Conservation (phyloP, 331 rosid genomes). For the Dryas integrifolia region DNA sequence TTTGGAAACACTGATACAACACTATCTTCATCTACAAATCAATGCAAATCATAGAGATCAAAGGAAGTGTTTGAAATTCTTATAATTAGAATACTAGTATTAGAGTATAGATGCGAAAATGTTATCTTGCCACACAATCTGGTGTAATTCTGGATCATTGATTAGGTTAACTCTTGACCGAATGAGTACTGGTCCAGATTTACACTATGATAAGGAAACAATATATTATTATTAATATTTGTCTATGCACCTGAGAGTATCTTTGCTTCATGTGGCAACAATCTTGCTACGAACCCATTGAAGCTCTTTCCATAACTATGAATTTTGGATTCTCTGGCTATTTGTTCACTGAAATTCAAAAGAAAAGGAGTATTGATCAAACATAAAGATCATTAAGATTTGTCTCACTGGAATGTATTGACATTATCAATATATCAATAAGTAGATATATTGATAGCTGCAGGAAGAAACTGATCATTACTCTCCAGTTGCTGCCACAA, state of each 20-base stretch:
- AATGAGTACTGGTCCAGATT: too few relatives aligned
- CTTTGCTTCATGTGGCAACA: constrained; percentile 74
- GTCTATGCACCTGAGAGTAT: constrained; percentile 39
- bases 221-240: too few relatives aligned
- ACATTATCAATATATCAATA: too few relatives aligned
- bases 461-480: constrained; percentile 33
- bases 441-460: too few relatives aligned
- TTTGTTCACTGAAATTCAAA: constrained; percentile 37
- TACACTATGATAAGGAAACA: too few relatives aligned
- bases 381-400: too few relatives aligned
- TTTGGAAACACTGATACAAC: constrained; percentile 77
- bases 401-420: too few relatives aligned
- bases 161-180: too few relatives aligned
- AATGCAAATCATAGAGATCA: neutral
- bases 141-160: too few relatives aligned
- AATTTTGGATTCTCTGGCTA: constrained; percentile 60
- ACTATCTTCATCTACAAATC: constrained; percentile 39
- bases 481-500: constrained; percentile 60
- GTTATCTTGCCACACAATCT: too few relatives aligned
- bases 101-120: too few relatives aligned
- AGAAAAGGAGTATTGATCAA: neutral
- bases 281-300: constrained; percentile 76
- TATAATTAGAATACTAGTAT: neutral
- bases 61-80: neutral
- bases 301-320: constrained; percentile 74